Evolutionary conservation across 176 grass and related monocot genomes (phyloP), one percentile per base, ranked within the genome.

Genomic region (Alloteropsis semialata): DNA sequence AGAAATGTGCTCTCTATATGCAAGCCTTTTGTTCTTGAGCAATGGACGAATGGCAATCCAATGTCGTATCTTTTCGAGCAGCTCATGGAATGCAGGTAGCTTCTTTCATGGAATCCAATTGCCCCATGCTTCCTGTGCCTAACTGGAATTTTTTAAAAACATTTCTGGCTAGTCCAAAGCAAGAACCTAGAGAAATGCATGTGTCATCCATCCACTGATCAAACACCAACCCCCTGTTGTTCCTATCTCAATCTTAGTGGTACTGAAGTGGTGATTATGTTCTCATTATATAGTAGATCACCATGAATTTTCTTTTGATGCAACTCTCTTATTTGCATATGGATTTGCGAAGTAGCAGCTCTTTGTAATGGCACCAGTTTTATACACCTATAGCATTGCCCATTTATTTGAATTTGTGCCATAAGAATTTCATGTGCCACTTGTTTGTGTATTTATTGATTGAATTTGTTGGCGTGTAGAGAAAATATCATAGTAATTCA

Each of bases 1-100:
- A 32, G 77, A 62, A 60, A 79, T 67, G 46, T 86, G 79, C 60
- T 90, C 81, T 84, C 66, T 28, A 39, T 78, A 41, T 53, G 19
- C 73, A 78, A 74, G 78, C 18, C 71, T 78, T 86, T 38, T 83
- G 57, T 86, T 83, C 67, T 72, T 79, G 79, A 67, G 30, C 71
- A 68, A 63, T 59, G 38, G 79, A 74, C 86, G 74, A 86, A 79
- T 79, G 84, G 6, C 39, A 79, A 43, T 29, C 15, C 14, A 36
- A 34, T 41, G 14, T 27, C 69, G 13, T 27, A 43, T 76, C 63
- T 56, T 27, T 11, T 44, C 37, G 16, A 38, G 76, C 36, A 13
- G 18, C 18, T 42, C 28, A 39, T 22, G 14, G 24, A 79, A 86
- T 79, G 46, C 45, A 56, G 68, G 19, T 65, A 74, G 24, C 67